Base-by-base conservation (phyloP, 495 filamentous ascomycete species). In the Talaromyces liani region DNA sequence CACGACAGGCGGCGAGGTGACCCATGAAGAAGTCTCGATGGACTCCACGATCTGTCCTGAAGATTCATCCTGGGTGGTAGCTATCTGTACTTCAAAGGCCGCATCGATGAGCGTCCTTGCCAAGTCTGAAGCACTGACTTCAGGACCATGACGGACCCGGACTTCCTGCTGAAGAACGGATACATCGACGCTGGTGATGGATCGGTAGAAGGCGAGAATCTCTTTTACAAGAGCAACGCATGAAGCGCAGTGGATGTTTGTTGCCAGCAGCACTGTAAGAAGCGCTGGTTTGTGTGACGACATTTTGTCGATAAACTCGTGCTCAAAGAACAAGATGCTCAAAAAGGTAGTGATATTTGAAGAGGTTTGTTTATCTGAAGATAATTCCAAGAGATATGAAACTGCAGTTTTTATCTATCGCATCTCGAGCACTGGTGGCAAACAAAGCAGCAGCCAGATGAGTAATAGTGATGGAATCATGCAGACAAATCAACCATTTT, bases 201-300 rank as follows among this genome's bases (percentile, higher is more conserved):
- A 69, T 4, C 68, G 63, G 16, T 77, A 71, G 27, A 70, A 69
- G 1, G 69, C 71, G 1, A 84, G 71, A 6, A 79, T 68, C 57
- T 76, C 74, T 9, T 71, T 73, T 62, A 84, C 74, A 64, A 80
- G 79, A 31, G 79, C 69, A 16, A 83, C 75, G 62, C 81, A 84
- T n/a, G 81, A 84, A 14, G 80, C 73, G 66, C 81, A 84, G 63
- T 82, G 80, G 18, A 84, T 74, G 60, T 84, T 84, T 64, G 74
- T 75, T 57, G 82, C 75, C 45, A 80, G 75, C 49, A 81, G 74
- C 9, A 73, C 74, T 63, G 78, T 82, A n/a, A 62, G 20, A 22
- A 47, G 27, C 1, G 53, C 24, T 57, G 54, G 25, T 57, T 49
- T 49, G 18, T 41, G 36, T 16, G 45, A 49, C 3, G 45, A 3